Base-by-base conservation (phyloP, 768 basidiomycete genomes). In the Terana coerulea region DNA sequence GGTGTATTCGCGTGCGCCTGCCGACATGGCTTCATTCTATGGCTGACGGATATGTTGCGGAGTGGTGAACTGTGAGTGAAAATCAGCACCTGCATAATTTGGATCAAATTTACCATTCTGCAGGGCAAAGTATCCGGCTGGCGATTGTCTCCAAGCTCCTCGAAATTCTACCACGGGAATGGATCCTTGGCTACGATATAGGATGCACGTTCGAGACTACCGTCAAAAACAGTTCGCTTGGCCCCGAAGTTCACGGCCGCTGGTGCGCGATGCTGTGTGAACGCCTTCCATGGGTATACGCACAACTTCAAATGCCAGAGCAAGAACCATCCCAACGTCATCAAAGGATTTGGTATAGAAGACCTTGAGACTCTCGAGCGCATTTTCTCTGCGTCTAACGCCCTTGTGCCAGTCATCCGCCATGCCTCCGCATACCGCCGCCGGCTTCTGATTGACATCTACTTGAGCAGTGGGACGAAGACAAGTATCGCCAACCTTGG, bases 291-390 rank as follows among this genome's bases (percentile, higher is more conserved):
- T 54, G 67, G 68, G 1, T 69, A 70, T 47, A 51, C 65, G 5
- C 70, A 74, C 55, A 60, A 69, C 47, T 59, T 60, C 49, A 9
- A 26, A 1, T 74, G 71, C 43, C 71, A 73, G 53, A 49, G 65
- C 1, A 19, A 51, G 3, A 53, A 63, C 50, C 71, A 72, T 44
- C 70, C 67, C 19, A 59, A 60, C 46, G 46, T 35, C 37, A 62
- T 68, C 19, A 30, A 42, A 5, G 62, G 69, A 11, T 55, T 61
- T 22, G 70, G 72, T 14, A 44, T 73, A 2, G 68, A 72, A 52
- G 72, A 72, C 31, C 33, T 59, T 1, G 58, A 59, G 44, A 51
- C 47, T 3, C 49, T 54, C 17, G 59, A 62, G 29, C 52, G 56
- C 11, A 41, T 58, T 11, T 62, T 62, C 45, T 51, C 47, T 36